A percentile compares a stretch with the other conserved stretches of the same genome.
Conservation (phyloP, 2,329 filamentous ascomycete species). For the Colletotrichum simmondsii region DNA sequence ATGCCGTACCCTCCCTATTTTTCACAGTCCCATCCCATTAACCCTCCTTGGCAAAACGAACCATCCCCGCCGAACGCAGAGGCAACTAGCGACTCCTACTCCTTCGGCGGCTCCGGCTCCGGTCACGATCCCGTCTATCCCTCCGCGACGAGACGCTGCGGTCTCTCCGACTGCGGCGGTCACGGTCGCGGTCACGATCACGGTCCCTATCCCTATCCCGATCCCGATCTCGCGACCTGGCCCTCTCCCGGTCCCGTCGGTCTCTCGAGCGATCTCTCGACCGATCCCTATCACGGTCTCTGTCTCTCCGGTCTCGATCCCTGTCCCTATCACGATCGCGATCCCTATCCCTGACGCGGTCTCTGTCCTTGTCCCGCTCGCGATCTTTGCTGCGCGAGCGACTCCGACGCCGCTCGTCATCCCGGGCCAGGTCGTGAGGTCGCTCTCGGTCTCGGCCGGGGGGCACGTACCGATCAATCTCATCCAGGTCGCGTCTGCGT, state of each 20-base stretch:
- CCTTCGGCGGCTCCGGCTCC: conserved; percentile 19
- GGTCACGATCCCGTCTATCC: conserved; percentile 20
- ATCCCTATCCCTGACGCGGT: conserved; percentile 46
- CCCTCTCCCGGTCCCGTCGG: conserved; percentile 40
- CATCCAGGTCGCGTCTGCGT: conserved; percentile 47
- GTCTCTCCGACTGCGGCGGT: conserved; percentile 25
- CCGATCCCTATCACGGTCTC: conserved; percentile 45
- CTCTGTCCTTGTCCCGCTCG: conserved; percentile 42
- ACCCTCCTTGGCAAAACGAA: not conserved
- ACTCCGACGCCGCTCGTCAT: conserved; percentile 48
- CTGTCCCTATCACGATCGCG: conserved; percentile 45
- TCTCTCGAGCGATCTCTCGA: conserved; percentile 41
- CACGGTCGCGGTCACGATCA: conserved; percentile 35
- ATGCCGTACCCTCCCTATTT: too few relatives aligned
- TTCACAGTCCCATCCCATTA: not conserved
- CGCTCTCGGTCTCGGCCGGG: conserved; percentile 50
- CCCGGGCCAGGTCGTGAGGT: conserved; percentile 38
- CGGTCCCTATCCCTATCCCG: conserved; percentile 29
- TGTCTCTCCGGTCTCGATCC: conserved; percentile 42
- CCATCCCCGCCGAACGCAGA: not conserved
- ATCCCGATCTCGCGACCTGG: conserved; percentile 45
- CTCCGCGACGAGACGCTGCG: conserved; percentile 21
- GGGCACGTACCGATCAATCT: conserved; percentile 61
- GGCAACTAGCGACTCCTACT: conserved; percentile 28
- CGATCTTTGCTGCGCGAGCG: conserved; percentile 49